Conservation (phyloP, 1,284 basidiomycete genomes). For the Omphalotus olearius region DNA sequence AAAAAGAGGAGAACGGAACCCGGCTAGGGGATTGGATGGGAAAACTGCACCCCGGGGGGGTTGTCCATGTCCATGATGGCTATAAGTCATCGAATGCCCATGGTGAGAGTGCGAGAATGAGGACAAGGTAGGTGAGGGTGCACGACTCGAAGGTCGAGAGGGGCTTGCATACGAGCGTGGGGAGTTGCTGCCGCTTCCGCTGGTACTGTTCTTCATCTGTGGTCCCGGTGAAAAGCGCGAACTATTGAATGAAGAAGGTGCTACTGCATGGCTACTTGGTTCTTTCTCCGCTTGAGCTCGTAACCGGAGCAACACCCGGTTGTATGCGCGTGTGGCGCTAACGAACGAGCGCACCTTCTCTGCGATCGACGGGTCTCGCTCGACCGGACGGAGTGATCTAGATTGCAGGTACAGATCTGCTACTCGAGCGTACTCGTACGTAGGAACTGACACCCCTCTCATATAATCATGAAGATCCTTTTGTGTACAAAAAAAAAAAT, state of each 20-base stretch:
- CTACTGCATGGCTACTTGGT: constrained; percentile 19
- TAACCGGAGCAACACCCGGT: constrained; percentile 67
- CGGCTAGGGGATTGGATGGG: constrained; percentile 10
- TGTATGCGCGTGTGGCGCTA: constrained; percentile 63
- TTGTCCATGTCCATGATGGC: neutral
- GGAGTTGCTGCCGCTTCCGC: constrained; percentile 12
- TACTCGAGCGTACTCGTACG: constrained; percentile 61
- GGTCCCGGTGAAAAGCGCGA: constrained; percentile 10
- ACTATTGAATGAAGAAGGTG: constrained; percentile 14
- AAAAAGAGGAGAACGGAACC: constrained; percentile 67
- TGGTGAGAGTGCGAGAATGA: constrained; percentile 39
- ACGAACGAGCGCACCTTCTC: constrained; percentile 46
- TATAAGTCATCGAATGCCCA: constrained; percentile 19
- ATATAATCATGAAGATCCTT: constrained; percentile 77
- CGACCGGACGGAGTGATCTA: constrained; percentile 32
- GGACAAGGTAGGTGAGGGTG: constrained; percentile 58
- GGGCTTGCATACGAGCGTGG: constrained; percentile 19
- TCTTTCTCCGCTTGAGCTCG: constrained; percentile 67
- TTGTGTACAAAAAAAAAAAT: neutral
- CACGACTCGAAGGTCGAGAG: constrained; percentile 50
- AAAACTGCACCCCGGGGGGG: constrained; percentile 5
- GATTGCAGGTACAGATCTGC: constrained; percentile 52
- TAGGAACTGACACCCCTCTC: constrained; percentile 69
- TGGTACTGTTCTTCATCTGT: constrained; percentile 6
- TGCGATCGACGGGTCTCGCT: constrained; percentile 33